Evolutionary conservation across 2,329 filamentous ascomycete species (phyloP), one percentile per base, ranked within the genome.

Genomic region (Colletotrichum karsti): DNA sequence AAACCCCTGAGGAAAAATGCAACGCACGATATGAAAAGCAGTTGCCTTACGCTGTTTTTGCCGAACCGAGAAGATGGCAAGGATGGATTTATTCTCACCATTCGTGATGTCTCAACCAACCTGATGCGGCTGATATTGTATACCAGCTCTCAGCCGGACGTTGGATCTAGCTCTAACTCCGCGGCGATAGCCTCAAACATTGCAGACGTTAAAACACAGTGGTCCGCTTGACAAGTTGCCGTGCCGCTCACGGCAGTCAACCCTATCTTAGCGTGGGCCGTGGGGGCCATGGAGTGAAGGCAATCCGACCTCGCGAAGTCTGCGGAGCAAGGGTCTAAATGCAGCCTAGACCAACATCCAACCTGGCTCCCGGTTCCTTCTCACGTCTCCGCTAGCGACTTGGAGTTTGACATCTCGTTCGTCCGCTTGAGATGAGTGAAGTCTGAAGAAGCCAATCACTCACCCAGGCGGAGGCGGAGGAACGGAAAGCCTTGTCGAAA

Each of bases 191-290:
- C 42, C 42, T 46, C 42, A 46, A 1, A 24, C 13, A 22, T 41
- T 26, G 53, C 37, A 24, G 28, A 54, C 37, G 26, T 61, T n/a
- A 18, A 62, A 62, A 55, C 26, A 62, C 18, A 22, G 0, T 48
- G 46, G 24, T n/a, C 33, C 48, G 33, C 37, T 35, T 24, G 37
- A 33, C 35, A n/a, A n/a, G n/a, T 42, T 61, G 33, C 58, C 59
- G 59, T 62, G 50, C 59, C 48, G 59, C 37, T 12, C 20, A 54
- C 59, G 59, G 59, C 59, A 62, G 59, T 62, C 59, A 37, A 55
- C 33, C 15, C n/a, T 55, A 33, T 46, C 9, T 42, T 44, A 37
- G 39, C 59, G 48, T 62, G 48, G 59, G 59, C 24, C 59, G 48
- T 62, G 59, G 59, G 59, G 39, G 48, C 59, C 26, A 28, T 20